Evolutionary conservation across 2,329 filamentous ascomycete genomes (phyloP).

Genomic region (Scedosporium boydii): DNA sequence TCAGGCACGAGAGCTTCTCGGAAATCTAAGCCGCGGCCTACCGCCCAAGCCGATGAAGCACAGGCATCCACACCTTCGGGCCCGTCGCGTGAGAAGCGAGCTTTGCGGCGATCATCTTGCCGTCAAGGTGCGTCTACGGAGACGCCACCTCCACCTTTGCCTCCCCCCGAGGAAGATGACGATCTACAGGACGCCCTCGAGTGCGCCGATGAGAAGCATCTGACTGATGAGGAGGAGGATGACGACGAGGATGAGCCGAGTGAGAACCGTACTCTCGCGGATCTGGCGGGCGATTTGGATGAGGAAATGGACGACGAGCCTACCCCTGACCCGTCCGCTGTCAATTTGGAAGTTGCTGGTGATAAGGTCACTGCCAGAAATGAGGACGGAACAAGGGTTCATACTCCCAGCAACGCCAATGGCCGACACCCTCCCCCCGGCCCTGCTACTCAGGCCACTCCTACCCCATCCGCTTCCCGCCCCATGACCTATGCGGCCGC

Average conservation of each 20-base stretch:
- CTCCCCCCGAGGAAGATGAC: constrained; percentile 49
- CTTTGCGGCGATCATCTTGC: constrained; percentile 53
- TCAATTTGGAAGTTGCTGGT: constrained; percentile 82
- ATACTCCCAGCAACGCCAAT: constrained; percentile 61
- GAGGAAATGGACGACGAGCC: constrained; percentile 67
- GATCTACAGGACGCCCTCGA: constrained; percentile 65
- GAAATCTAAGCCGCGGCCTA: constrained; percentile 32
- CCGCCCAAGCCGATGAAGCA: constrained; percentile 26
- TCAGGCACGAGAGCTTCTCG: constrained; percentile 34
- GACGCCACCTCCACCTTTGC: constrained; percentile 38
- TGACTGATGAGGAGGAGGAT: constrained; percentile 63
- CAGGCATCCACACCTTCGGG: constrained; percentile 34
- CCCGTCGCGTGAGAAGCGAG: constrained; percentile 47
- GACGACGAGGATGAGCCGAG: constrained; percentile 33
- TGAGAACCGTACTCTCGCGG: constrained; percentile 52
- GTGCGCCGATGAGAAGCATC: constrained; percentile 83
- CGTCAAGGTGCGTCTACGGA: constrained; percentile 45
- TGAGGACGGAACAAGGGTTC: constrained; percentile 80
- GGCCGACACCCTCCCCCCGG: constrained; percentile 28
- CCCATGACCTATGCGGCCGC: constrained; percentile 78
- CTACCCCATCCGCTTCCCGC: constrained; percentile 46
- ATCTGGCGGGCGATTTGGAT: constrained; percentile 84
- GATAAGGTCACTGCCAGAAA: constrained; percentile 86
- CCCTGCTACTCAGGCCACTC: constrained; percentile 33
- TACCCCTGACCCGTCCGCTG: constrained; percentile 64